phyloP scores from a whole-genome alignment of 2,329 filamentous ascomycete genomes.

The Trichoderma semiorbis region DNA sequence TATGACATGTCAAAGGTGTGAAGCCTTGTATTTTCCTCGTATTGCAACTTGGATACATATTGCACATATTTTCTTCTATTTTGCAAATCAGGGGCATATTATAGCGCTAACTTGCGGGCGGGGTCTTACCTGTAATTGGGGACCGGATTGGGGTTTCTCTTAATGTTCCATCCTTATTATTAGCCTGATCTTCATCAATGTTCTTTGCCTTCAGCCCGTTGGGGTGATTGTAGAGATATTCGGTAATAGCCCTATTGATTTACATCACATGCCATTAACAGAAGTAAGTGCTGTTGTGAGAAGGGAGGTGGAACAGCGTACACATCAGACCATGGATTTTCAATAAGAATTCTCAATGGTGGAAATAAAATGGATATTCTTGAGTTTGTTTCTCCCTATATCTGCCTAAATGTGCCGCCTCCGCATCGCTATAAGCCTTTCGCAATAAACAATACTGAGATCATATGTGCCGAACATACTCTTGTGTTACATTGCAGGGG shows the following conservation, averaged over 20 bases:
- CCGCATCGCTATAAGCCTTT: neutral
- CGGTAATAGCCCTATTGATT: neutral
- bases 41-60: neutral
- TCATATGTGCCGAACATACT: neutral
- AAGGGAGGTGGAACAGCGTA: neutral
- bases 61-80: neutral
- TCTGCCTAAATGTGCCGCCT: slow-evolving; percentile 7
- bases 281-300: neutral
- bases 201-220: neutral
- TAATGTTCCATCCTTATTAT: neutral
- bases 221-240: neutral
- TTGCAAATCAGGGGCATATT: neutral
- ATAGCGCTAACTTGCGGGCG: neutral
- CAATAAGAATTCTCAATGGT: neutral
- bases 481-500: slow-evolving; percentile 1
- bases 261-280: neutral
- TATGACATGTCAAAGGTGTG: neutral
- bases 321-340: neutral
- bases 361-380: neutral
- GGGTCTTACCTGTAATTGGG: neutral
- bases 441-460: neutral
- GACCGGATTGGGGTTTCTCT: neutral
- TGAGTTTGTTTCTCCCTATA: neutral
- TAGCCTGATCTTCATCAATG: neutral
- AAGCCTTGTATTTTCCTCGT: neutral